Conservation (phyloP, 495 filamentous ascomycete genomes). For the Penicillium argentinense region DNA sequence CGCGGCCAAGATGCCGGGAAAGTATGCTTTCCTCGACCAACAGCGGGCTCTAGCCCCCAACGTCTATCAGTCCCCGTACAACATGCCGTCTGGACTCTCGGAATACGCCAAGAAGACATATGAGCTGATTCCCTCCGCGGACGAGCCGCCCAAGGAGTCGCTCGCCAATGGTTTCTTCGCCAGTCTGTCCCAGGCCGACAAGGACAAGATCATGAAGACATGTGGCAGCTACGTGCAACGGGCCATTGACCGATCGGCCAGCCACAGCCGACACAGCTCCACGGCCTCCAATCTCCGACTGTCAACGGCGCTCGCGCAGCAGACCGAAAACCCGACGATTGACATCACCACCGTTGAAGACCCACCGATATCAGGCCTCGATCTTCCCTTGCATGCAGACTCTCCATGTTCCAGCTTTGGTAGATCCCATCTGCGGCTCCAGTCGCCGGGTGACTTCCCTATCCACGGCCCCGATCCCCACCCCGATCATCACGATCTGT, state of each 20-base stretch:
- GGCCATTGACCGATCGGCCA: constrained; percentile 41
- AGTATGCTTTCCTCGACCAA: constrained; percentile 46
- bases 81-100: constrained; percentile 48
- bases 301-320: constrained; percentile 43
- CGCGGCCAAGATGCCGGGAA: constrained; percentile 38
- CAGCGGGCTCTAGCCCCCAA: constrained; percentile 43
- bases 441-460: constrained; percentile 46
- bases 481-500: constrained; percentile 49
- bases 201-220: constrained; percentile 48
- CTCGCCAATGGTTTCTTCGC: constrained; percentile 49
- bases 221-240: constrained; percentile 50
- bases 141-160: constrained; percentile 40
- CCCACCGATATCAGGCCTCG: constrained; percentile 39
- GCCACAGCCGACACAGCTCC: constrained; percentile 46
- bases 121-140: constrained; percentile 36
- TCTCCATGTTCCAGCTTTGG: constrained; percentile 50
- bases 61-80: constrained; percentile 50
- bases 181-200: constrained; percentile 38
- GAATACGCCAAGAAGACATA: constrained; percentile 46
- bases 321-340: constrained; percentile 49
- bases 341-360: constrained; percentile 49
- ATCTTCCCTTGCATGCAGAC: constrained; percentile 47
- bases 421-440: constrained; percentile 48
- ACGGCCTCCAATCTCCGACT: constrained; percentile 43
- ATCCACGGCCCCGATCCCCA: constrained; percentile 41